Percentiles rank a stretch among this genome's conserved stretches.
Conservation (phyloP, 352 stramenopile species). For the Pythium plurisporium region DNA sequence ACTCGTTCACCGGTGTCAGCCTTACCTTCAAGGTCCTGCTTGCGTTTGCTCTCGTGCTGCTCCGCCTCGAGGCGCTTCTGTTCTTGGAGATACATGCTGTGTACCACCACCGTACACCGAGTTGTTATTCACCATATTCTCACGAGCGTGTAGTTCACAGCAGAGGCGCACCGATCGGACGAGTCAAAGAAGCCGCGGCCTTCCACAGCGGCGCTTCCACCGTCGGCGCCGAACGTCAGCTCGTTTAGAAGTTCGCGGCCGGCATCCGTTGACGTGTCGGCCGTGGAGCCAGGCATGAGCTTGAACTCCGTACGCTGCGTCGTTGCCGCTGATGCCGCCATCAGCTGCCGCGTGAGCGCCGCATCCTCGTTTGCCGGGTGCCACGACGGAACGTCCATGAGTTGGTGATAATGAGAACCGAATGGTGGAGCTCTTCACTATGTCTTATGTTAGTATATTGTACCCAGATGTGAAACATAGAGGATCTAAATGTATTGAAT, state of each 20-base stretch:
- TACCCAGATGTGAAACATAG: background rate
- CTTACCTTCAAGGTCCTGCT: slow-evolving; percentile 20
- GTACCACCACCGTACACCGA: too few relatives aligned
- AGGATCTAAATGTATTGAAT: background rate
- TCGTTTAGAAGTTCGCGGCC: slow-evolving; percentile 56
- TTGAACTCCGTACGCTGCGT: slow-evolving; percentile 60
- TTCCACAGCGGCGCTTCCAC: slow-evolving; percentile 32
- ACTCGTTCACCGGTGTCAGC: background rate
- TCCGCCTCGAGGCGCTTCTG: slow-evolving; percentile 49
- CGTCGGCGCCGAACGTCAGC: slow-evolving; percentile 27
- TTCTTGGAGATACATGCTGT: slow-evolving; percentile 59
- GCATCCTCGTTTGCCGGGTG: slow-evolving; percentile 66
- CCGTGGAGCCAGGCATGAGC: slow-evolving; percentile 50
- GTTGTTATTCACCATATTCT: too few relatives aligned
- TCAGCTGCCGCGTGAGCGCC: slow-evolving; percentile 28
- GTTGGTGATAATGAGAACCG: background rate
- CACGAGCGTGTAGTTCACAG: too few relatives aligned
- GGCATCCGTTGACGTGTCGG: slow-evolving; percentile 61
- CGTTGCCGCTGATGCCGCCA: slow-evolving; percentile 15
- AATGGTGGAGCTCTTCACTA: background rate
- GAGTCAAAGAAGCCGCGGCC: slow-evolving; percentile 64
- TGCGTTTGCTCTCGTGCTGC: slow-evolving; percentile 29
- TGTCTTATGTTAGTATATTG: background rate
- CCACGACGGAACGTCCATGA: slow-evolving; percentile 72
- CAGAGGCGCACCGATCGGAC: slow-evolving; percentile 53